Percentiles rank a stretch among this genome's conserved stretches.
phyloP scores from a whole-genome alignment of 768 basidiomycete species.

The Mycena galopus region DNA sequence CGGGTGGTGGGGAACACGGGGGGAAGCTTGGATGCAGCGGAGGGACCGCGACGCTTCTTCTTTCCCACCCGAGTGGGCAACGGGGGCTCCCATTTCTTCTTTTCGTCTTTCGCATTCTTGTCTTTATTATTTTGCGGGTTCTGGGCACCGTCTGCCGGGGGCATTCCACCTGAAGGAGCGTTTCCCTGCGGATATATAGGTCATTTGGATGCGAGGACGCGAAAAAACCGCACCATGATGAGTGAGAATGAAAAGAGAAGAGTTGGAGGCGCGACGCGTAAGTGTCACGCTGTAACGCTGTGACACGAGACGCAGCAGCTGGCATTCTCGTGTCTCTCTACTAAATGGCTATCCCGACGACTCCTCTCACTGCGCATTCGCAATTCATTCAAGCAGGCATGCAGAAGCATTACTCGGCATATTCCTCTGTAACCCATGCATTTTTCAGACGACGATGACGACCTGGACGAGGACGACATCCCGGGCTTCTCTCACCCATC shows the following conservation, averaged over 20 bases:
- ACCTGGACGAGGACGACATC: constrained; percentile 85
- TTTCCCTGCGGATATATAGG: constrained; percentile 69
- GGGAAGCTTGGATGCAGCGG: constrained; percentile 91
- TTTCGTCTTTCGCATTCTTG: constrained; percentile 59
- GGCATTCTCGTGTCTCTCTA: constrained; percentile 42
- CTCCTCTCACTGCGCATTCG: constrained; percentile 72
- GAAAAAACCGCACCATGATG: constrained; percentile 42
- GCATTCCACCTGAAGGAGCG: constrained; percentile 71
- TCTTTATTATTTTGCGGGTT: constrained; percentile 56
- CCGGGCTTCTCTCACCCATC: constrained; percentile 82
- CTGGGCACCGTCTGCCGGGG: constrained; percentile 62
- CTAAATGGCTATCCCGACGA: constrained; percentile 48
- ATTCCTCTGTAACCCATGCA: constrained; percentile 14
- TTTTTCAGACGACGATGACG: constrained; percentile 79
- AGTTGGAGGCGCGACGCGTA: constrained; percentile 59
- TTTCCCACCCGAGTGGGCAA: constrained; percentile 97
- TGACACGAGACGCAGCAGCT: constrained; percentile 30
- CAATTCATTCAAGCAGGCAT: constrained; percentile 87
- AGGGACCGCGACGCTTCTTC: constrained; percentile 96
- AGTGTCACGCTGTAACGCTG: constrained; percentile 51
- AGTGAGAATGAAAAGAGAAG: constrained; percentile 28
- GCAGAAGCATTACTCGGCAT: background rate
- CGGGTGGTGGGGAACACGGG: constrained; percentile 94
- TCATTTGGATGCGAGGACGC: background rate
- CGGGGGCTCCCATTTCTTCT: constrained; percentile 99